These are phyloP conservation scores for Phaseolus lunatus DNA, from an alignment of 306 rosid genomes.

Conservation along the genomic window DNA sequence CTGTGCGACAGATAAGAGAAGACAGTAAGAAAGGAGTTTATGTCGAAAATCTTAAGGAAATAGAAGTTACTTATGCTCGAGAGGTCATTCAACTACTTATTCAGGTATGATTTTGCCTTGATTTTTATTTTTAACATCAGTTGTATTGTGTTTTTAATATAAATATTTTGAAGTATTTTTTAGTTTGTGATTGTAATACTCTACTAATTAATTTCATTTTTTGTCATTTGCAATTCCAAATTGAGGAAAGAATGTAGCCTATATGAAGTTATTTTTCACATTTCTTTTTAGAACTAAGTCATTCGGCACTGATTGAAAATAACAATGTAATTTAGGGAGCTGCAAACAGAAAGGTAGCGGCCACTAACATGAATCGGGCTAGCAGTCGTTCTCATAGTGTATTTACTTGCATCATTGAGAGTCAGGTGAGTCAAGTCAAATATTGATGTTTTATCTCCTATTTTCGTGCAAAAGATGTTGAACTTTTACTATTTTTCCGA, in stretches of 20 bases:
- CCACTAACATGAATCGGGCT: conserved; percentile 97
- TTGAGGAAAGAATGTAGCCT: not conserved
- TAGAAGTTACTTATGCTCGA: conserved; percentile 87
- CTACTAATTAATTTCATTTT: not conserved
- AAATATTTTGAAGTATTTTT: not conserved
- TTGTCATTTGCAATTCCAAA: conserved; percentile 34
- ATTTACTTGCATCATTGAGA: conserved; percentile 93
- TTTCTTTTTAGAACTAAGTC: not conserved
- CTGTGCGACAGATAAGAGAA: conserved; percentile 78
- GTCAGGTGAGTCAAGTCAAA: conserved; percentile 78
- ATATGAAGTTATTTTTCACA: not conserved
- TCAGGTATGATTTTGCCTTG: conserved; percentile 59
- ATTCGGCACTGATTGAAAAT: conserved; percentile 37
- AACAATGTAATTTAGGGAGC: conserved; percentile 70
- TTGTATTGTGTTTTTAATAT: not conserved
- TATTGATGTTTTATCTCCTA: not conserved
- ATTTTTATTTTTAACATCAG: conserved; percentile 22
- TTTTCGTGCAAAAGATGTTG: conserved; percentile 22
- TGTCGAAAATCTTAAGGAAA: conserved; percentile 94
- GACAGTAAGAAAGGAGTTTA: conserved; percentile 92
- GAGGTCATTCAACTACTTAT: conserved; percentile 92
- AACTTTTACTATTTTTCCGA: conserved; percentile 35
- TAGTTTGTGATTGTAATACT: conserved; percentile 9
- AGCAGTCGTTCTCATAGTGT: conserved; percentile 99
- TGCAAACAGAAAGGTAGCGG: conserved; percentile 93